Conservation (phyloP, 805 yeast species). For the Saccharomyces jurei region DNA sequence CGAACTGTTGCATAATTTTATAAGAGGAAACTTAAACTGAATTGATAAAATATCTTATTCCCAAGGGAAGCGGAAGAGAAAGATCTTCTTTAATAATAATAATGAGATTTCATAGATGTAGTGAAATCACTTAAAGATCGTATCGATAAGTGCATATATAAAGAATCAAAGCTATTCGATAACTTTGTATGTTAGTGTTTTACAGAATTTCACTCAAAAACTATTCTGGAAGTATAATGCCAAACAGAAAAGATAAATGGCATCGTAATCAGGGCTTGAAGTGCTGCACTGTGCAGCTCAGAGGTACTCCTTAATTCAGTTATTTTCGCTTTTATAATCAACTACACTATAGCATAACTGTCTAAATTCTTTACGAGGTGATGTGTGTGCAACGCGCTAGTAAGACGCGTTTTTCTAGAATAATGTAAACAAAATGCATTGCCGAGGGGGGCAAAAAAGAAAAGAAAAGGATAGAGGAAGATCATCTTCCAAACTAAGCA, state of each 20-base stretch:
- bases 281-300: background rate
- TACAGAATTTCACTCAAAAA: background rate
- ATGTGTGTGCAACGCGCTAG: background rate
- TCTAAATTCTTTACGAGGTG: background rate
- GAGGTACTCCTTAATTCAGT: background rate
- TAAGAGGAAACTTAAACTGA: slow-evolving; percentile 1
- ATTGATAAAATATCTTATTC: background rate
- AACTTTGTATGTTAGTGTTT: background rate
- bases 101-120: background rate
- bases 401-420: background rate
- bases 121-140: background rate
- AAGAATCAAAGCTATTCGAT: background rate
- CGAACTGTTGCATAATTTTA: slow-evolving; percentile 32
- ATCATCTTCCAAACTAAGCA: background rate
- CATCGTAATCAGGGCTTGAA: background rate
- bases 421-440: background rate
- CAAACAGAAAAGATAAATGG: background rate
- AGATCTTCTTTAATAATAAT: background rate
- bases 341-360: background rate
- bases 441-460: background rate
- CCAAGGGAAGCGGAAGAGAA: background rate
- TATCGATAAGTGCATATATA: background rate
- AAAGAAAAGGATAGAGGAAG: background rate
- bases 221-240: background rate
- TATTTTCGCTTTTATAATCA: background rate